Evolutionary conservation across 768 basidiomycete species (phyloP), one percentile per base, ranked within the genome.

Genomic region (Suillus subluteus): DNA sequence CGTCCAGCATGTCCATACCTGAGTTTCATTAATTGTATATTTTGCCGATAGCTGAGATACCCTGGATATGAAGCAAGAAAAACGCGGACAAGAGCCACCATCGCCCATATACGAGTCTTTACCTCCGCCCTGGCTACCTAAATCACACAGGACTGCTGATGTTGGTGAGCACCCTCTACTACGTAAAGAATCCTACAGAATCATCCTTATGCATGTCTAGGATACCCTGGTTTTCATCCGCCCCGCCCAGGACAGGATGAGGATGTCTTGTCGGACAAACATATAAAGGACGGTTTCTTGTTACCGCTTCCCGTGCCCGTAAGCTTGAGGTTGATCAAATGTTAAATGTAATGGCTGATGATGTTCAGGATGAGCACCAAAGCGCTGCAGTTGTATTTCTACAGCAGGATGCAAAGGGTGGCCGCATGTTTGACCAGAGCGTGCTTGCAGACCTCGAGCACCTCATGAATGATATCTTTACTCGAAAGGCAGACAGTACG

Each of bases 161-260:
- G 80, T 94, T 62, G 92, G 92, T 87, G 66, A 64, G 83, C 73
- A 38, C 16, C 50, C 44, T 35, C 26, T 13, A 30, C 41, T 61
- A 21, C 18, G 18, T 61, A 4, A 4, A 6, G 12, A 32, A 61
- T 30, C 6, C 16, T 41, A 61, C 40, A 8, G 6, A 41, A 32
- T 21, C 0, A 21, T 32, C 8, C 21, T 43, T 26, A 43, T 32
- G 3, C 18, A 4, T 13, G 43, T 65, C 2, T 64, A 95, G 93
- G 93, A 21, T 93, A 90, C 74, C 81, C 84, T 64, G 91, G 91
- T 13, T 94, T 91, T 70, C 83, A 88, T 73, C 94, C 94, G 54
- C 91, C 94, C 7, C 83, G 85, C 48, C 86, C 89, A 21, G 84
- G 86, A 6, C 91, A 93, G 73, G 88, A 90, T 64, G 93, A 95